A percentile compares a stretch with the other conserved stretches of the same genome.
phyloP scores from a whole-genome alignment of 208 protist species.

The Crithidia mellificae region DNA sequence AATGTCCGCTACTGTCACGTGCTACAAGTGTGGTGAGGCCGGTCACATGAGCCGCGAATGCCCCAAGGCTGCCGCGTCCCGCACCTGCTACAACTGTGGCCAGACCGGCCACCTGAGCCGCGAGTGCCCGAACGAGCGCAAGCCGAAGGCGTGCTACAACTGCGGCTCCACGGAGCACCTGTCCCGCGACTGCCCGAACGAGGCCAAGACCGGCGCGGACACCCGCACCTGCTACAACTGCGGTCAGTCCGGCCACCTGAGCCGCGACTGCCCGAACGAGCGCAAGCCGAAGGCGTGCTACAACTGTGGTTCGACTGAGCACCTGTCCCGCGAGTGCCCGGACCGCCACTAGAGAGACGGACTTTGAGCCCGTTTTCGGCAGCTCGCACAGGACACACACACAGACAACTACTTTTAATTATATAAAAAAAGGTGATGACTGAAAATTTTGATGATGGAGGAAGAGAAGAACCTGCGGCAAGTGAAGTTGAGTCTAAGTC shows the following conservation, averaged over 20 bases:
- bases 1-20: constrained; percentile 50
- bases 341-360: constrained; percentile 34
- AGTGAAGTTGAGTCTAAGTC: too few species aligned
- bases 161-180: constrained; percentile 59
- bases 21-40: constrained; percentile 68
- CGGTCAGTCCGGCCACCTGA: constrained; percentile 55
- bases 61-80: constrained; percentile 48
- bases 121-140: constrained; percentile 66
- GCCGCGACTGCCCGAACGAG: constrained; percentile 65
- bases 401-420: neutral
- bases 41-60: constrained; percentile 68
- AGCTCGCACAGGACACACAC: neutral
- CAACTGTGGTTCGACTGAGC: constrained; percentile 73
- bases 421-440: neutral
- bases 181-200: constrained; percentile 55
- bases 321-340: constrained; percentile 75
- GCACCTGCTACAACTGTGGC: constrained; percentile 73
- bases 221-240: constrained; percentile 69
- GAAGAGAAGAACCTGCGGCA: neutral
- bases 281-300: constrained; percentile 55
- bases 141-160: constrained; percentile 52
- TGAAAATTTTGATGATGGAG: too few species aligned
- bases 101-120: constrained; percentile 68
- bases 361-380: neutral
- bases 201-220: constrained; percentile 32